A percentile compares a stretch with the other conserved stretches of the same genome.
Evolutionary conservation across 2,329 filamentous ascomycete species (phyloP).

Genomic region (Trichoderma sp.): DNA sequence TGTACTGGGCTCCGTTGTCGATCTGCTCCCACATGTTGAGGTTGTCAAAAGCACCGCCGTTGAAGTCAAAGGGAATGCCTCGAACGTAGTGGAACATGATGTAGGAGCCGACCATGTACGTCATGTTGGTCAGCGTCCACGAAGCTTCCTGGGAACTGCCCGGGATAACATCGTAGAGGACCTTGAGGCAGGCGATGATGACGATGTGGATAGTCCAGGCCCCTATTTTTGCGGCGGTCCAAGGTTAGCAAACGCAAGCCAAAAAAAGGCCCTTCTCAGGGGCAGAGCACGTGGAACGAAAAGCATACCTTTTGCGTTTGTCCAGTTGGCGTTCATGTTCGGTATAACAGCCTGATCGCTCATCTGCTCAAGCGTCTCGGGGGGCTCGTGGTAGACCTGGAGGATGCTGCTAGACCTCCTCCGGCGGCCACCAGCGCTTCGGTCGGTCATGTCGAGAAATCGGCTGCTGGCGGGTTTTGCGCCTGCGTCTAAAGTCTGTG

Average conservation of each 20-base stretch:
- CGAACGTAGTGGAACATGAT: slow-evolving; percentile 99
- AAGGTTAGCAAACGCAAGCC: neutral
- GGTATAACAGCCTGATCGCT: slow-evolving; percentile 93
- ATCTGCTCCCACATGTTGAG: slow-evolving; percentile 99
- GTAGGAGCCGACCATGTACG: slow-evolving; percentile 98
- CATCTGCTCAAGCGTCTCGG: slow-evolving; percentile 95
- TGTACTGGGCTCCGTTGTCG: slow-evolving; percentile 98
- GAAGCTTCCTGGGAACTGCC: slow-evolving; percentile 97
- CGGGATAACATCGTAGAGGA: slow-evolving; percentile 94
- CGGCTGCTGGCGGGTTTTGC: slow-evolving; percentile 65
- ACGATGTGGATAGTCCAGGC: slow-evolving; percentile 98
- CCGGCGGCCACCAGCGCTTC: slow-evolving; percentile 68
- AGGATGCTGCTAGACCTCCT: slow-evolving; percentile 93
- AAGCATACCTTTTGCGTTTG: slow-evolving; percentile 90
- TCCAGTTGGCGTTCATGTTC: slow-evolving; percentile 97
- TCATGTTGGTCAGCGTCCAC: slow-evolving; percentile 98
- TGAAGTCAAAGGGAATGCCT: slow-evolving; percentile 98
- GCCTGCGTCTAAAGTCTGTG: slow-evolving; percentile 80
- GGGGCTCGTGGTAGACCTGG: slow-evolving; percentile 91
- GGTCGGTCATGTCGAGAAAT: slow-evolving; percentile 60
- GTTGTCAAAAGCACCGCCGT: slow-evolving; percentile 96
- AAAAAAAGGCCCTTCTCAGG: slow-evolving; percentile 28
- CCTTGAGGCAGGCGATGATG: slow-evolving; percentile 86
- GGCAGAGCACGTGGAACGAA: neutral
- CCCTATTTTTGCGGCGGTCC: slow-evolving; percentile 52